A percentile compares a stretch with the other conserved stretches of the same genome.
These are phyloP conservation scores for Fraxinus xanthoxyloides DNA, from an alignment of 305 asterid genomes.

Conservation along the genomic window DNA sequence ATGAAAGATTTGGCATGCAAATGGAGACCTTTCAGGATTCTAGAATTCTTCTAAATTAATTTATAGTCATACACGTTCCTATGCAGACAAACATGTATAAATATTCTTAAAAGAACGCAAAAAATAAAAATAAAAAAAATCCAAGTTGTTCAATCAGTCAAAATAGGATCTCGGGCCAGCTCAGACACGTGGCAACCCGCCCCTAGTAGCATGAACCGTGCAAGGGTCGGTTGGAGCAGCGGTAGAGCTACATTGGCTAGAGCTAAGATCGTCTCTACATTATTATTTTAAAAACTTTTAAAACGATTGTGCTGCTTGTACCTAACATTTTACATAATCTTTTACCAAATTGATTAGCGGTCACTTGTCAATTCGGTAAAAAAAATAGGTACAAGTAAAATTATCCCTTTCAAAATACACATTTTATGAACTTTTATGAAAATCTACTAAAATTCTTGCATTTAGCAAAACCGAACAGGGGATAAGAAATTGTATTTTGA, in stretches of 20 bases:
- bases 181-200: not conserved
- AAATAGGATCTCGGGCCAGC: not conserved
- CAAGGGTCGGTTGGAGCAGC: not conserved
- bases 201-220: not conserved
- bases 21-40: conserved; percentile 1
- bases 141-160: not conserved
- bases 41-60: not conserved
- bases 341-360: too few relatives aligned
- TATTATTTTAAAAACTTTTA: not conserved
- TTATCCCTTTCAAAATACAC: not conserved
- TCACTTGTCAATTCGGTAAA: too few relatives aligned
- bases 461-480: not conserved
- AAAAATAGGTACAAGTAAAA: too few relatives aligned
- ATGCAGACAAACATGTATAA: not conserved
- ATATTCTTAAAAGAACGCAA: not conserved
- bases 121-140: too few relatives aligned
- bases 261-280: not conserved
- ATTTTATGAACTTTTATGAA: too few relatives aligned
- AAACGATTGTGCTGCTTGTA: too few relatives aligned
- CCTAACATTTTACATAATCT: too few relatives aligned
- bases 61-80: not conserved
- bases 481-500: too few relatives aligned
- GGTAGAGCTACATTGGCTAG: too few relatives aligned
- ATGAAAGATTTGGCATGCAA: not conserved
- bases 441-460: not conserved